These are phyloP conservation scores for Podospora didyma DNA, from an alignment of 495 filamentous ascomycete species.

Conservation along the genomic window DNA sequence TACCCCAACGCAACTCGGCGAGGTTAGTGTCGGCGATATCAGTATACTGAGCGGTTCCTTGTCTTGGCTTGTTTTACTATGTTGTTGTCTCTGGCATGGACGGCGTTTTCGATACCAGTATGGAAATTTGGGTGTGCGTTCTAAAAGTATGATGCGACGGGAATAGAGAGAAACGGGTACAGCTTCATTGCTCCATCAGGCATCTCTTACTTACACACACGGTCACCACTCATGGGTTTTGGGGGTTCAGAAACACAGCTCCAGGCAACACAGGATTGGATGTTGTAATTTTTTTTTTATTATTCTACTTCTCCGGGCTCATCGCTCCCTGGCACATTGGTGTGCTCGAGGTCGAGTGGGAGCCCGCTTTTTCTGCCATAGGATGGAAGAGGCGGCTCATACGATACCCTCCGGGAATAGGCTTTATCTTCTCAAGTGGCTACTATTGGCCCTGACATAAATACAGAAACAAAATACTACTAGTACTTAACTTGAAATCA, in stretches of 20 bases:
- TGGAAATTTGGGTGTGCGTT: background rate
- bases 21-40: slow-evolving; percentile 46
- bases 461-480: background rate
- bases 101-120: slow-evolving; percentile 13
- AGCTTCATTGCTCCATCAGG: background rate
- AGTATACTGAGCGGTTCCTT: slow-evolving; percentile 35
- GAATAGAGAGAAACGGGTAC: background rate
- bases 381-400: too few species aligned
- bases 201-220: background rate
- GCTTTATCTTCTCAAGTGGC: background rate
- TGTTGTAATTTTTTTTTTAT: slow-evolving; percentile 3
- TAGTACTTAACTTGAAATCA: background rate
- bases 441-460: background rate
- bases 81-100: slow-evolving; percentile 8
- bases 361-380: background rate
- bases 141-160: background rate
- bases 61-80: background rate
- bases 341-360: slow-evolving; percentile 16
- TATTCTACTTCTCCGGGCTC: slow-evolving; percentile 3
- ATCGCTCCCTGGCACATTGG: slow-evolving; percentile 11
- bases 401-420: background rate
- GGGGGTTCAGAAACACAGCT: slow-evolving; percentile 1
- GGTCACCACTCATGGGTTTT: slow-evolving; percentile 1
- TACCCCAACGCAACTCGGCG: slow-evolving; percentile 45
- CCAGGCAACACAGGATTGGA: background rate